A percentile compares a stretch with the other conserved stretches of the same genome.
These are phyloP conservation scores for Tolypocladium pustulatum DNA, from an alignment of 2,329 filamentous ascomycete genomes.

Conservation along the genomic window DNA sequence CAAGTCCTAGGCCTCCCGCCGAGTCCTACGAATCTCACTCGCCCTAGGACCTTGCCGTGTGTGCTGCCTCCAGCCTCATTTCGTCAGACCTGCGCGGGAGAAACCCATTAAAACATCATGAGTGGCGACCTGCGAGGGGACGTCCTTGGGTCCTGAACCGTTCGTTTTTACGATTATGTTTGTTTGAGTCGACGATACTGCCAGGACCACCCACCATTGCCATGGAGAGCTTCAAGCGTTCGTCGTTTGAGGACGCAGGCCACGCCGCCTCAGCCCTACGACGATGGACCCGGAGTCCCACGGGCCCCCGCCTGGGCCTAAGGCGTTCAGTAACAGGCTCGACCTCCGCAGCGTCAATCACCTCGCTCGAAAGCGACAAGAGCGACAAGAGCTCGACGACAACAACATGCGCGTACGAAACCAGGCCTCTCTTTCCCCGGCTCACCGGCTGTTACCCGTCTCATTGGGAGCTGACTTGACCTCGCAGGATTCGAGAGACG, in stretches of 20 bases:
- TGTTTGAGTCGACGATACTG: not conserved
- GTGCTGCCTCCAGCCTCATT: not conserved
- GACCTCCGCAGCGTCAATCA: conserved; percentile 1
- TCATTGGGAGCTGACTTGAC: not conserved
- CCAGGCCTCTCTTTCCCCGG: not conserved
- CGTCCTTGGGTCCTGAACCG: not conserved
- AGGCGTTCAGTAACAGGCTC: conserved; percentile 3
- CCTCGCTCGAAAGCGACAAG: conserved; percentile 2
- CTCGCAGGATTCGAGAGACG: conserved; percentile 30
- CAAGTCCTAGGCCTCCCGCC: not conserved
- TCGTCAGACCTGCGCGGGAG: not conserved
- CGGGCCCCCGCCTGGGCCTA: conserved; percentile 4
- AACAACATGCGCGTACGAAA: conserved; percentile 6
- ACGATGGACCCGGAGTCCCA: conserved; percentile 5
- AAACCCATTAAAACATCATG: not conserved
- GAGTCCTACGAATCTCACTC: not conserved
- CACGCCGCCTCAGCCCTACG: conserved; percentile 4
- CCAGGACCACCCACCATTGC: not conserved
- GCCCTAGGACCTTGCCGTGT: not conserved
- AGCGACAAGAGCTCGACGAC: not conserved
- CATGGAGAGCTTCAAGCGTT: conserved; percentile 5
- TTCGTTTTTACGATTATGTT: not conserved
- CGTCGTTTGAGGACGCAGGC: conserved; percentile 7
- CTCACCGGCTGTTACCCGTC: not conserved
- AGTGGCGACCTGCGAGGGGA: not conserved